Evolutionary conservation across 345 rosid genomes (phyloP).

Genomic region (Raphanus sativus): DNA sequence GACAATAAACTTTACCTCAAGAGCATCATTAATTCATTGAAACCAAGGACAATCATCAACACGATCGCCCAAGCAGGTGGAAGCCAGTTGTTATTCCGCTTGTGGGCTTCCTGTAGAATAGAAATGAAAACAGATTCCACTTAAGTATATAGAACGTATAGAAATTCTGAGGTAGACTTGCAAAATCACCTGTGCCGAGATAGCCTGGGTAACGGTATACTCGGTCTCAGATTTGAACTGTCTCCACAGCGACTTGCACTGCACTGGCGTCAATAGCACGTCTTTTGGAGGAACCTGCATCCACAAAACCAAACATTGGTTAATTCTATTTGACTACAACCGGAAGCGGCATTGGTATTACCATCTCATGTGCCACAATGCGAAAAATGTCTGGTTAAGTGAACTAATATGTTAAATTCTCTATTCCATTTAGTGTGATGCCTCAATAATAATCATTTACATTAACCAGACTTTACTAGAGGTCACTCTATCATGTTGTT

Average conservation of each 20-base stretch:
- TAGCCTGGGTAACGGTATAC: slow-evolving; percentile 72
- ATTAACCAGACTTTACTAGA: neutral
- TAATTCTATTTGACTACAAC: neutral
- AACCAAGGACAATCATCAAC: slow-evolving; percentile 64
- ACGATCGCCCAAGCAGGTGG: slow-evolving; percentile 76
- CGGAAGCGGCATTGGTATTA: neutral
- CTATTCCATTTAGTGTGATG: neutral
- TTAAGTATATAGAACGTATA: neutral
- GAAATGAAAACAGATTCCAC: slow-evolving; percentile 17
- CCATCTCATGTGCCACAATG: neutral
- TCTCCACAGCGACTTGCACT: slow-evolving; percentile 82
- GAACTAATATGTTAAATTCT: neutral
- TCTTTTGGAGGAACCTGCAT: slow-evolving; percentile 56
- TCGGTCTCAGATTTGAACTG: slow-evolving; percentile 76
- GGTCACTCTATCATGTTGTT: slow-evolving; percentile 10
- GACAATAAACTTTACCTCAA: slow-evolving; percentile 47
- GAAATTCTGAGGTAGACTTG: neutral
- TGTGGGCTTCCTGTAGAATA: slow-evolving; percentile 61
- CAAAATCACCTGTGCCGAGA: slow-evolving; percentile 62
- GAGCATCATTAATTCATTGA: slow-evolving; percentile 76
- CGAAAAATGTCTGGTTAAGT: neutral
- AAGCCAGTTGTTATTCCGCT: slow-evolving; percentile 61
- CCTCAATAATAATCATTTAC: neutral
- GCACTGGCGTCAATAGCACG: slow-evolving; percentile 64
- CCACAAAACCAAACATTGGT: slow-evolving; percentile 1